Conservation (phyloP, 148 eudicot species). For the Nyssa sinensis region DNA sequence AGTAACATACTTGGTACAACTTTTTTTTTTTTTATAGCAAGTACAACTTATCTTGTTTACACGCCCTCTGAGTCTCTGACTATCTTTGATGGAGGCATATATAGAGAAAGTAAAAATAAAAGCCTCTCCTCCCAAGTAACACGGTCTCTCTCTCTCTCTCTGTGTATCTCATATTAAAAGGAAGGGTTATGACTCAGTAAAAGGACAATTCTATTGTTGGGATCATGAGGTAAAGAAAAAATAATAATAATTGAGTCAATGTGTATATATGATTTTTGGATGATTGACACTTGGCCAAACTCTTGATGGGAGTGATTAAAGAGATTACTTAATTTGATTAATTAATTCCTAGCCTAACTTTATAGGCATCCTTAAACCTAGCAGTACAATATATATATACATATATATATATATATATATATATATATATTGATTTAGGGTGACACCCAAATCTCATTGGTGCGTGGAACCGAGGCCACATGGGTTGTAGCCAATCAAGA, state of each 20-base stretch:
- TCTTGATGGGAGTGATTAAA: neutral
- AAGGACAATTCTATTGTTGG: neutral
- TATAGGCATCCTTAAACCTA: neutral
- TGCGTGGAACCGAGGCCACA: neutral
- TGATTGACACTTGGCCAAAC: conserved; percentile 8
- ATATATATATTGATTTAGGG: neutral
- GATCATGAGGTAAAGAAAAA: neutral
- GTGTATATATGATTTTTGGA: neutral
- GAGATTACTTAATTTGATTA: neutral
- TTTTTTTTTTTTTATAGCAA: too few species aligned
- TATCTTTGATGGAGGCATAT: too few species aligned
- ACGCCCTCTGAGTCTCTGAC: too few species aligned
- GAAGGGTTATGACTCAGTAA: neutral
- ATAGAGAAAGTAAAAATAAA: too few species aligned
- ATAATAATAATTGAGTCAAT: neutral
- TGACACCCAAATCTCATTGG: neutral
- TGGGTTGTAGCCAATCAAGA: neutral
- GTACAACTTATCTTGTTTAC: too few species aligned
- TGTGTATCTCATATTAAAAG: too few species aligned
- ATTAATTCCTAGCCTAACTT: neutral
- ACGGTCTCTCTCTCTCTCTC: too few species aligned
- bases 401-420: too few species aligned
- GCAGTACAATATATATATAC: neutral
- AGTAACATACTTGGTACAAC: too few species aligned
- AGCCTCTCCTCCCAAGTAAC: too few species aligned